Conservation (phyloP, 805 yeast genomes). For the Yarrowia sp. region DNA sequence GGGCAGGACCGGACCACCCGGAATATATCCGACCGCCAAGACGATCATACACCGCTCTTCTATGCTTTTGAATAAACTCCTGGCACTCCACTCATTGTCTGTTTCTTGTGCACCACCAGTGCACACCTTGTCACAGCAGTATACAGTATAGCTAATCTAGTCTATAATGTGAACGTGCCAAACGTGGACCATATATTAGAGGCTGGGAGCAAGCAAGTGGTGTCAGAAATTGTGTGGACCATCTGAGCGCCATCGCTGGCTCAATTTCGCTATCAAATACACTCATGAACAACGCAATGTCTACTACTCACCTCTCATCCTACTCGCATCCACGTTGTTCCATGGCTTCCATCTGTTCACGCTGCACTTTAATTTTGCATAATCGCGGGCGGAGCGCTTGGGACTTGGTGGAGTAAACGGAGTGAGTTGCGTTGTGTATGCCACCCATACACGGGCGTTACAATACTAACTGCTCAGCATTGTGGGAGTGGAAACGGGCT, state of each 20-base stretch:
- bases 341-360: slow-evolving; percentile 10
- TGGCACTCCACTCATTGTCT: not conserved
- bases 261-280: too few relatives aligned
- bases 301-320: not conserved
- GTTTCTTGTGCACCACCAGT: not conserved
- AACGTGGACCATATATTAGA: not conserved
- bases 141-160: not conserved
- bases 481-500: not conserved
- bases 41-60: not conserved
- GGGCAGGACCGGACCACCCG: not conserved
- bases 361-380: slow-evolving; percentile 7
- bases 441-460: too few relatives aligned
- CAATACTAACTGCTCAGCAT: too few relatives aligned
- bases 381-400: slow-evolving; percentile 15
- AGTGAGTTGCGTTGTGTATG: not conserved
- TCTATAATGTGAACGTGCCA: not conserved
- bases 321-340: not conserved
- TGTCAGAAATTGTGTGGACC: not conserved
- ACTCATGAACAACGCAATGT: too few relatives aligned
- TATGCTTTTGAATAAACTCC: not conserved
- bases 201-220: not conserved
- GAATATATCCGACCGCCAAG: not conserved
- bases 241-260: not conserved
- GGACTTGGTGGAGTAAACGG: slow-evolving; percentile 4
- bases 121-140: slow-evolving; percentile 9